A percentile compares a stretch with the other conserved stretches of the same genome.
Conservation (phyloP, 371 early-diverging fungal species). For the Haplosporangium sp. region DNA sequence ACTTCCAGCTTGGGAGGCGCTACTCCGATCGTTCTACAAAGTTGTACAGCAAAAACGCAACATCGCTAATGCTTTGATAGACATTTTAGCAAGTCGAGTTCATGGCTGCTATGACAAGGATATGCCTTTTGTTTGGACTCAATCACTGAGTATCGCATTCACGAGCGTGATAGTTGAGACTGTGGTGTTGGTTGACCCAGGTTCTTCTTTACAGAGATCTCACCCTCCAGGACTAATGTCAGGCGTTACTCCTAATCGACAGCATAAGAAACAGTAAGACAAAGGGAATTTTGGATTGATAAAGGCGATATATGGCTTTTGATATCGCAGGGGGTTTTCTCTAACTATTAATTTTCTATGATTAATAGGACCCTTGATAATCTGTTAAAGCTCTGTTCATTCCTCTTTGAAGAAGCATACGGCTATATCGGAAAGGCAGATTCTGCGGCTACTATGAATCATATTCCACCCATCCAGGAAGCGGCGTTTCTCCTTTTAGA, state of each 20-base stretch:
- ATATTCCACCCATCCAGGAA: slow-evolving; percentile 28
- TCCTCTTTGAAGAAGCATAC: slow-evolving; percentile 25
- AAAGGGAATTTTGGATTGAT: background rate
- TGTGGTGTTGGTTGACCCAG: slow-evolving; percentile 17
- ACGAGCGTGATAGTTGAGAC: slow-evolving; percentile 30
- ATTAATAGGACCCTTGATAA: background rate
- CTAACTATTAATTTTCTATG: background rate
- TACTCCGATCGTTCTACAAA: slow-evolving; percentile 28
- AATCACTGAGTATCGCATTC: slow-evolving; percentile 26
- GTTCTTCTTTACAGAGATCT: background rate
- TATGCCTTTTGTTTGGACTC: slow-evolving; percentile 32
- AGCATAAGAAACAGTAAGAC: slow-evolving; percentile 19
- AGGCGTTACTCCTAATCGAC: background rate
- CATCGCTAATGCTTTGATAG: slow-evolving; percentile 26
- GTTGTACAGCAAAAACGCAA: slow-evolving; percentile 33
- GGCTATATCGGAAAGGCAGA: slow-evolving; percentile 1
- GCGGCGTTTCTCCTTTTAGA: slow-evolving; percentile 31
- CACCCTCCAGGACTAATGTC: background rate
- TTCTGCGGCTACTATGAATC: background rate
- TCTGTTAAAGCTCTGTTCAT: slow-evolving; percentile 21
- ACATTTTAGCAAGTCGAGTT: slow-evolving; percentile 17
- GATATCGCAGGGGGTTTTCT: background rate
- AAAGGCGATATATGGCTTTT: too few species aligned
- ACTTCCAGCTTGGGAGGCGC: slow-evolving; percentile 28
- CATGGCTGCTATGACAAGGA: slow-evolving; percentile 3